Conservation (phyloP, 2,329 filamentous ascomycete species). For the Aspergillus unguis region DNA sequence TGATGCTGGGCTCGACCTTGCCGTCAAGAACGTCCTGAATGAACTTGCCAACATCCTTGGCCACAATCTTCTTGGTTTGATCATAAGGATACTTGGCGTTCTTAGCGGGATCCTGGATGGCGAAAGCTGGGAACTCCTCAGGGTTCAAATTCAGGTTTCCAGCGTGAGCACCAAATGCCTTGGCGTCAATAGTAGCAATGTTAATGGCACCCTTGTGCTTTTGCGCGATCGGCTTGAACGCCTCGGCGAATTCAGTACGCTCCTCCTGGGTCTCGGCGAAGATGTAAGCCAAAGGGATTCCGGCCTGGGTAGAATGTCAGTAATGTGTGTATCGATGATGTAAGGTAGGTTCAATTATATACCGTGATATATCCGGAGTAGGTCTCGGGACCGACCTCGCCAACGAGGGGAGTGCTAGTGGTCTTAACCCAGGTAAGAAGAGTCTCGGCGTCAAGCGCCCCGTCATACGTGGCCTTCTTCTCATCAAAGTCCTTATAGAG, state of each 20-base stretch:
- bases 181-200: slow-evolving; percentile 96
- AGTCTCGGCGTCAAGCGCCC: slow-evolving; percentile 75
- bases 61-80: slow-evolving; percentile 73
- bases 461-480: slow-evolving; percentile 80
- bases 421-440: slow-evolving; percentile 82
- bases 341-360: slow-evolving; percentile 28
- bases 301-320: slow-evolving; percentile 51
- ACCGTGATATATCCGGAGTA: slow-evolving; percentile 91
- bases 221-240: slow-evolving; percentile 81
- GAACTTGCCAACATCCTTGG: slow-evolving; percentile 72
- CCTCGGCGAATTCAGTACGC: slow-evolving; percentile 71
- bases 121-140: slow-evolving; percentile 94
- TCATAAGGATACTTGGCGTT: slow-evolving; percentile 97
- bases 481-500: slow-evolving; percentile 98
- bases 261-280: slow-evolving; percentile 91
- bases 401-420: slow-evolving; percentile 82
- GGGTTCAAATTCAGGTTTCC: slow-evolving; percentile 95
- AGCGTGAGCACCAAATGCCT: slow-evolving; percentile 89
- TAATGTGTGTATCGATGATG: not conserved
- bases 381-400: slow-evolving; percentile 94
- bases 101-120: slow-evolving; percentile 92
- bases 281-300: slow-evolving; percentile 93
- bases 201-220: slow-evolving; percentile 92
- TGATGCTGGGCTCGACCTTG: slow-evolving; percentile 93
- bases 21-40: slow-evolving; percentile 80